Evolutionary conservation across 139 green algal species (phyloP), one percentile per base, ranked within the genome.

Genomic region (Volvox reticuliferus): DNA sequence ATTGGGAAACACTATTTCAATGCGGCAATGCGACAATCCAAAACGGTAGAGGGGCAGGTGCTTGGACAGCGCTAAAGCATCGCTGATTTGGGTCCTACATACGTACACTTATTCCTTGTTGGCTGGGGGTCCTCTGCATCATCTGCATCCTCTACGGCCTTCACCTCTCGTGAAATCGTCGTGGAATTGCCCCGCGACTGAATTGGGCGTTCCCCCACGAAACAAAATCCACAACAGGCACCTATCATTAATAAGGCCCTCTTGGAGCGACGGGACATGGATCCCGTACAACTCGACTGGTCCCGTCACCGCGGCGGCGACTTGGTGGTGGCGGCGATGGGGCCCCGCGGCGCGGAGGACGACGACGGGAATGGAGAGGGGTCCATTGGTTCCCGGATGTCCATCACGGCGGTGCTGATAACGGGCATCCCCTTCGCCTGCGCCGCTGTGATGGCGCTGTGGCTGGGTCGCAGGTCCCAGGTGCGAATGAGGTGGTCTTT

Each of bases 361-460:
- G 75, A 14, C 50, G 75, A 77, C n/a, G 75, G 26, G 21, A 44
- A 85, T 28, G 32, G 22, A 28, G 26, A 21, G n/a, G 82, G 81
- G 44, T 55, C 44, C 44, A 55, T 55, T 71, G 69, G 75, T 13
- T 35, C 26, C n/a, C 18, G 55, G 32, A 12, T 73, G 44, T 73
- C 76, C 18, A 84, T 26, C 16, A 44, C 84, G 1, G 91, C 93
- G 24, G 93, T 93, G 79, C 78, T 95, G 85, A 79, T 95, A 19
- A 92, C 93, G 13, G 79, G 91, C 19, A 79, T 95, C 2, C 93
- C 93, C 1, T 95, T 95, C 32, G 55, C 87, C 9, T 76, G 36
- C 86, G 90, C 88, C 0, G 93, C 93, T 21, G 73, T 78, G 1
- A 83, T 75, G 76, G 82, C 91, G 2, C 37, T 95, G 35, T 80